These are phyloP conservation scores for Boletales sp. DNA, from an alignment of 768 basidiomycete species.

Conservation along the genomic window DNA sequence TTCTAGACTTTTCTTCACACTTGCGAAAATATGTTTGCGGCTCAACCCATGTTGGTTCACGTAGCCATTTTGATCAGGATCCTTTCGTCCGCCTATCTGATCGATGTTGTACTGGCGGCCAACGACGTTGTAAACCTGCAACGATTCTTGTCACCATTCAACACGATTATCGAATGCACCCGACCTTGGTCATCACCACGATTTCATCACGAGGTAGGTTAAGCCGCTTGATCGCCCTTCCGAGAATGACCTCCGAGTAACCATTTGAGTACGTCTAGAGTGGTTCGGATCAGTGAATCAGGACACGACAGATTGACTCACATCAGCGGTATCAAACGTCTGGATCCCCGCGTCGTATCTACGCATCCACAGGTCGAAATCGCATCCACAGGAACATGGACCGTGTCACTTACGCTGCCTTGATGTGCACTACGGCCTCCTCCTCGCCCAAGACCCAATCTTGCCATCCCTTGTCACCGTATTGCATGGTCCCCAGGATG, in stretches of 20 bases:
- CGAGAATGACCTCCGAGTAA: constrained; percentile 60
- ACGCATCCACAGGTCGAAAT: not conserved
- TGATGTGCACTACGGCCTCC: constrained; percentile 43
- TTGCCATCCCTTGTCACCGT: constrained; percentile 47
- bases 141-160: not conserved
- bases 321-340: constrained; percentile 34
- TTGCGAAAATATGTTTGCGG: constrained; percentile 60
- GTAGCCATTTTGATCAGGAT: constrained; percentile 39
- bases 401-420: constrained; percentile 37
- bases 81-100: constrained; percentile 12
- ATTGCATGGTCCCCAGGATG: constrained; percentile 49
- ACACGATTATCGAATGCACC: not conserved
- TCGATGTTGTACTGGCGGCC: constrained; percentile 13
- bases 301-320: constrained; percentile 8
- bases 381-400: not conserved
- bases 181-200: constrained; percentile 74
- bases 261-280: constrained; percentile 63
- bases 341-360: constrained; percentile 36
- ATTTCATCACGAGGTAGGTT: constrained; percentile 70
- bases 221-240: constrained; percentile 66
- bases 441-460: constrained; percentile 50
- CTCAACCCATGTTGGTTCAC: constrained; percentile 47
- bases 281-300: not conserved
- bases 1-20: constrained; percentile 41
- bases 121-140: constrained; percentile 42